Percentiles rank a stretch among this genome's conserved stretches.
phyloP scores from a whole-genome alignment of 768 basidiomycete genomes.

The Tricholoma matsutake region DNA sequence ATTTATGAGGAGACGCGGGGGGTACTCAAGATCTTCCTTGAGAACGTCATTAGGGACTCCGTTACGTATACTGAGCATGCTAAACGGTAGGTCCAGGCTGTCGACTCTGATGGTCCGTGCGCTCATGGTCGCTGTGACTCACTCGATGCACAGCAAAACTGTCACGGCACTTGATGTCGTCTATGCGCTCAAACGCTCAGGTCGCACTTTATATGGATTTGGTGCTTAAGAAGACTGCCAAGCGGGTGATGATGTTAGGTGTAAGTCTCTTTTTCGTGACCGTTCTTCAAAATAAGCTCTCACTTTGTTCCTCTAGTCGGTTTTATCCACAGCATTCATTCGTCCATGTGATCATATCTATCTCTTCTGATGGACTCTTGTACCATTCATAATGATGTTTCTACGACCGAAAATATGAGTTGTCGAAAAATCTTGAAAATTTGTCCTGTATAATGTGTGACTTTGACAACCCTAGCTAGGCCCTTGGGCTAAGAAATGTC shows the following conservation, averaged over 20 bases:
- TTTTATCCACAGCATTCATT: background rate
- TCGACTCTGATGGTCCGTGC: background rate
- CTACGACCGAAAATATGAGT: too few species aligned
- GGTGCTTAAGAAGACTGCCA: slow-evolving; percentile 58
- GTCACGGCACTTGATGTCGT: slow-evolving; percentile 85
- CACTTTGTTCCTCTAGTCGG: background rate
- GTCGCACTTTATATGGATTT: slow-evolving; percentile 79
- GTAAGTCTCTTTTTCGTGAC: background rate
- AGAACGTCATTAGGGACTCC: slow-evolving; percentile 88
- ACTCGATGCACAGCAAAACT: slow-evolving; percentile 47
- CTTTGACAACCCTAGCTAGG: too few species aligned
- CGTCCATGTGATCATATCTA: background rate
- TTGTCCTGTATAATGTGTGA: too few species aligned
- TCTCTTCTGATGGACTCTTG: background rate
- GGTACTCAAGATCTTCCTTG: too few species aligned
- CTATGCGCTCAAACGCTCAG: slow-evolving; percentile 68
- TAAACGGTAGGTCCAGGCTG: slow-evolving; percentile 43
- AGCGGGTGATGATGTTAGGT: background rate
- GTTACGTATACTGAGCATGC: slow-evolving; percentile 95
- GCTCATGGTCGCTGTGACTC: background rate
- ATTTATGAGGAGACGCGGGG: too few species aligned
- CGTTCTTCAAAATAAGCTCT: background rate
- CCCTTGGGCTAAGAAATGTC: too few species aligned
- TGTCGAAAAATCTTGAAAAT: too few species aligned
- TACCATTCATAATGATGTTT: too few species aligned